Evolutionary conservation across 2,329 filamentous ascomycete genomes (phyloP).

Genomic region (Botrytis paeoniae): DNA sequence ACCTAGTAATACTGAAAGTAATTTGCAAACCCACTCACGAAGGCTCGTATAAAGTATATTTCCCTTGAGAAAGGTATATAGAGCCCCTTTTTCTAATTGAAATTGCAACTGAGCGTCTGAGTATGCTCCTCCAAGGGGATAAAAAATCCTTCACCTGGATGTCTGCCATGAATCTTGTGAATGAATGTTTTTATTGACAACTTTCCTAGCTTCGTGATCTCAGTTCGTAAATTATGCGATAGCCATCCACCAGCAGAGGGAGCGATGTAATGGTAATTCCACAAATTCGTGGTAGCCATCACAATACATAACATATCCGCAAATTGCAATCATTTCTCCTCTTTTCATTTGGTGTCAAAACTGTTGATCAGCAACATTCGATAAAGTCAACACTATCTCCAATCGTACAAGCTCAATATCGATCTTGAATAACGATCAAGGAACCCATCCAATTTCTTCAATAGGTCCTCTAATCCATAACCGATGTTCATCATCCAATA

Average conservation of each 20-base stretch:
- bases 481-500: slow-evolving; percentile 41
- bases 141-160: not conserved
- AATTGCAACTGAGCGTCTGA: not conserved
- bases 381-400: not conserved
- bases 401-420: not conserved
- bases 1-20: not conserved
- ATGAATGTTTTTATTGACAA: not conserved
- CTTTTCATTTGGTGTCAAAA: not conserved
- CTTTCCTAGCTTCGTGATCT: not conserved
- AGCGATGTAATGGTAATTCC: not conserved
- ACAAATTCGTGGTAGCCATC: not conserved
- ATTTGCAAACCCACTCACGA: no score
- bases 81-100: not conserved
- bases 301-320: not conserved
- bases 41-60: not conserved
- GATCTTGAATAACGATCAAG: slow-evolving; percentile 4
- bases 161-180: no score
- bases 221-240: not conserved
- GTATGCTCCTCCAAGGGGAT: not conserved
- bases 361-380: not conserved
- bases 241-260: no score
- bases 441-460: slow-evolving; percentile 36
- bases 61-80: not conserved
- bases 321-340: not conserved
- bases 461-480: slow-evolving; percentile 40